Conservation (phyloP, 148 eudicot genomes). For the Rhododendron griersonianum region DNA sequence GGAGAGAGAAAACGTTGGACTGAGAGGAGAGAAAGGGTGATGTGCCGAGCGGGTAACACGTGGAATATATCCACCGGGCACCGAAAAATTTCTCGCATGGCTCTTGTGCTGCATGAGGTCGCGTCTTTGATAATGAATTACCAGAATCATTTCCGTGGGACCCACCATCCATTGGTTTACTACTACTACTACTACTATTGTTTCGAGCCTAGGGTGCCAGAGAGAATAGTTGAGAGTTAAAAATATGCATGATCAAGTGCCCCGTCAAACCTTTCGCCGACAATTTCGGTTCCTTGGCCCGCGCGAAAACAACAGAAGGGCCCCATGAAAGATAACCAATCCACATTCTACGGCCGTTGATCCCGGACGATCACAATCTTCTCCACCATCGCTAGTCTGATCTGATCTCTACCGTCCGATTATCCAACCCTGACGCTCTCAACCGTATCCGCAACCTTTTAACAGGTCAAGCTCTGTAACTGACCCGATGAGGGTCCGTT, state of each 20-base stretch:
- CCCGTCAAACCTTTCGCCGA: neutral
- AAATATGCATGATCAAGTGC: neutral
- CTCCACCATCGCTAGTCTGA: neutral
- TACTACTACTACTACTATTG: too few species aligned
- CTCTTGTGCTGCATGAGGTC: too few species aligned
- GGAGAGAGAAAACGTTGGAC: too few species aligned
- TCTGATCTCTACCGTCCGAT: neutral
- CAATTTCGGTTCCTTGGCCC: neutral
- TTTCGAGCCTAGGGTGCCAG: neutral
- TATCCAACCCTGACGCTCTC: neutral
- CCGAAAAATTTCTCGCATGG: too few species aligned
- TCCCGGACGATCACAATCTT: neutral
- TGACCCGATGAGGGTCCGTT: too few species aligned
- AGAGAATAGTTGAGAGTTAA: neutral
- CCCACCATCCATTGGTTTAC: too few species aligned
- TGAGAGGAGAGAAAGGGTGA: too few species aligned
- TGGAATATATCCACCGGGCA: too few species aligned
- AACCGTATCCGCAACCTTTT: neutral
- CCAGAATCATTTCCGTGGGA: too few species aligned
- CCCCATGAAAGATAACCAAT: neutral
- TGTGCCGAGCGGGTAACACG: too few species aligned
- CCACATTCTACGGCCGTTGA: neutral
- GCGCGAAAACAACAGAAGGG: neutral
- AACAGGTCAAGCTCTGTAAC: too few species aligned
- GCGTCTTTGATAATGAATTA: too few species aligned